A percentile compares a stretch with the other conserved stretches of the same genome.
Conservation (phyloP, 306 rosid species). For the Trichosanthes cucumerina region DNA sequence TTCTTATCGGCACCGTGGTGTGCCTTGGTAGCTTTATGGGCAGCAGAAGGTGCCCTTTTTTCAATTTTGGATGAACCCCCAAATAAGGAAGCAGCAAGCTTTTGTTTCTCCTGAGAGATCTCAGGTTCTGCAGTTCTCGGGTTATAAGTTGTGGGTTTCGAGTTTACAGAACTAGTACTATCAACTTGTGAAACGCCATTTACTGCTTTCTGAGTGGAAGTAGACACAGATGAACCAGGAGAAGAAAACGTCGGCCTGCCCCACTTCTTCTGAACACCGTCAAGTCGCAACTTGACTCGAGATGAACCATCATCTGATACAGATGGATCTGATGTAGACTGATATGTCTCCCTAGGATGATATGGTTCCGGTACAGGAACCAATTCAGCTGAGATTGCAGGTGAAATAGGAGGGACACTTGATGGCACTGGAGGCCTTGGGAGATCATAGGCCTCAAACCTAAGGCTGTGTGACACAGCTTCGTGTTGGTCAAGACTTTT, state of each 20-base stretch:
- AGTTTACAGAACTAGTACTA: constrained; percentile 23
- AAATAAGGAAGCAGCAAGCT: constrained; percentile 83
- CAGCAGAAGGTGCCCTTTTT: constrained; percentile 36
- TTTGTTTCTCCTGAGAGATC: constrained; percentile 65
- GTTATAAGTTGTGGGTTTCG: constrained; percentile 41
- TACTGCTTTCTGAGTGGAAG: constrained; percentile 41
- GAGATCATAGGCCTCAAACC: constrained; percentile 80
- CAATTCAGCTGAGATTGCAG: constrained; percentile 44
- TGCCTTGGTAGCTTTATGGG: constrained; percentile 41
- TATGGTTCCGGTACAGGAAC: constrained; percentile 56
- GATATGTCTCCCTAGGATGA: constrained; percentile 47
- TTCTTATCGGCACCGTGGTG: constrained; percentile 28
- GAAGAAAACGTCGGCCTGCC: constrained; percentile 58
- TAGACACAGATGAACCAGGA: constrained; percentile 28
- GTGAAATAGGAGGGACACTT: constrained; percentile 30
- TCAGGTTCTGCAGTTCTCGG: constrained; percentile 47
- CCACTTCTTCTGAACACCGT: constrained; percentile 88
- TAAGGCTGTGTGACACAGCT: constrained; percentile 47
- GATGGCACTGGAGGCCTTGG: constrained; percentile 50
- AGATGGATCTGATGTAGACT: constrained; percentile 30
- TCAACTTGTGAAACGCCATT: constrained; percentile 48
- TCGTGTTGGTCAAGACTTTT: constrained; percentile 55
- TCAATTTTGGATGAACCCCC: constrained; percentile 59
- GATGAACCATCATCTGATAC: constrained; percentile 45
- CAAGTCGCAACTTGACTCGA: constrained; percentile 62